Conservation (phyloP, 139 green algal species). For the Picochlorum sp. region DNA sequence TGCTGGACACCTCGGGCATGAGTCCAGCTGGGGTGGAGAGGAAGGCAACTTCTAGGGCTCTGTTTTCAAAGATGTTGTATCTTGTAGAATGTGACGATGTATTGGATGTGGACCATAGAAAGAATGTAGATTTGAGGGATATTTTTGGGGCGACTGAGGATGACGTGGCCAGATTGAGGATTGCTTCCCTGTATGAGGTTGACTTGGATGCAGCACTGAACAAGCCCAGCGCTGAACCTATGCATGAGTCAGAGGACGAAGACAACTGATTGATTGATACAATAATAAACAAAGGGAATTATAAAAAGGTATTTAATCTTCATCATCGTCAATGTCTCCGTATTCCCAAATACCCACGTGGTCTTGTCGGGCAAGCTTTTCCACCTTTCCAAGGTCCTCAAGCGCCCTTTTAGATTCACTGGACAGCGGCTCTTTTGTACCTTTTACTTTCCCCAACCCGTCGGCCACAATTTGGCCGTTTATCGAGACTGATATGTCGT, state of each 20-base stretch:
- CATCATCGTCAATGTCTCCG: slow-evolving; percentile 70
- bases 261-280: not conserved
- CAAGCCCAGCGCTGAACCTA: not conserved
- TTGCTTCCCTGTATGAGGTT: slow-evolving; percentile 16
- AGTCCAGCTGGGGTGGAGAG: slow-evolving; percentile 59
- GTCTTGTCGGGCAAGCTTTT: slow-evolving; percentile 55
- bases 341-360: slow-evolving; percentile 75
- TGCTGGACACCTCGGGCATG: slow-evolving; percentile 70
- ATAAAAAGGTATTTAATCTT: slow-evolving; percentile 35
- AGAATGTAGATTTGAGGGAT: slow-evolving; percentile 46
- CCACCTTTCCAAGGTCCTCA: slow-evolving; percentile 29
- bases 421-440: not conserved
- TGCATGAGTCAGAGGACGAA: not conserved
- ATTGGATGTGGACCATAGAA: slow-evolving; percentile 36
- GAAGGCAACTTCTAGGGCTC: slow-evolving; percentile 67
- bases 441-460: slow-evolving; percentile 28
- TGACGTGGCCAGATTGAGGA: slow-evolving; percentile 13
- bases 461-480: slow-evolving; percentile 40
- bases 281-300: not conserved
- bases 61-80: slow-evolving; percentile 94
- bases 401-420: slow-evolving; percentile 7
- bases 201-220: slow-evolving; percentile 14
- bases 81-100: slow-evolving; percentile 70
- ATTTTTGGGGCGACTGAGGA: slow-evolving; percentile 79
- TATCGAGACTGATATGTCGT: slow-evolving; percentile 1